Base-by-base conservation (phyloP, 371 early-diverging fungal species). In the Mucor mucedo region DNA sequence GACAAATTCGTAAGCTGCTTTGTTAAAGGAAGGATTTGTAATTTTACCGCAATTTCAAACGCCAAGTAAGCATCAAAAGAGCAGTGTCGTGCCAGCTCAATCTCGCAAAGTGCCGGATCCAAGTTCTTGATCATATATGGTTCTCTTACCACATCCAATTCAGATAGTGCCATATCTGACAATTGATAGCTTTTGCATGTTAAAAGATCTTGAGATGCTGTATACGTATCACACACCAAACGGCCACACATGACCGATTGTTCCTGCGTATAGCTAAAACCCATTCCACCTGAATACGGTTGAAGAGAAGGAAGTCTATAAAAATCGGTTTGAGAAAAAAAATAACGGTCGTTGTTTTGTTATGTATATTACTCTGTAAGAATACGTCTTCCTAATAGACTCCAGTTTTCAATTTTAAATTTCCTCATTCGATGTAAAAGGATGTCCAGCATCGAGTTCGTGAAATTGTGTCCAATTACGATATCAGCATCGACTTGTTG, bases 401-500 rank as follows among this genome's bases (percentile, higher is more conserved):
- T 60, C 72, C 80, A 79, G 38, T 72, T 71, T 38, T 85, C 85
- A 7, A 89, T 81, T 16, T 89, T 87, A 27, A 87, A 77, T 7
- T 76, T 82, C 62, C 95, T 94, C 93, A 98, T 91, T n/a, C 99
- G 90, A 69, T 93, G 93, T 50, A 98, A 74, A 4, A 99, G 77
- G 8, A 97, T 90, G 60, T 95, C 96, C 45, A 99, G 82, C 67
- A 92, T 94, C 65, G 96, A 94, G 8, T 94, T 95, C 56, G 92
- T 79, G 78, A 98, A 92, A 70, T 98, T 98, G 80, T 99, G 99
- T 29, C 98, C 97, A n/a, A 97, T 92, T 57, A 98, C 76, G 5
- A 98, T 84, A 78, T 99, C 98, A 0, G 98, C 98, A 65, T 99
- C 99, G 10, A 72, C 33, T 16, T 72, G 64, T 48, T 91, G 85